Percentiles rank a stretch among this genome's conserved stretches.
phyloP scores from a whole-genome alignment of 2,329 filamentous ascomycete genomes.

The Fusarium abutilonis region DNA sequence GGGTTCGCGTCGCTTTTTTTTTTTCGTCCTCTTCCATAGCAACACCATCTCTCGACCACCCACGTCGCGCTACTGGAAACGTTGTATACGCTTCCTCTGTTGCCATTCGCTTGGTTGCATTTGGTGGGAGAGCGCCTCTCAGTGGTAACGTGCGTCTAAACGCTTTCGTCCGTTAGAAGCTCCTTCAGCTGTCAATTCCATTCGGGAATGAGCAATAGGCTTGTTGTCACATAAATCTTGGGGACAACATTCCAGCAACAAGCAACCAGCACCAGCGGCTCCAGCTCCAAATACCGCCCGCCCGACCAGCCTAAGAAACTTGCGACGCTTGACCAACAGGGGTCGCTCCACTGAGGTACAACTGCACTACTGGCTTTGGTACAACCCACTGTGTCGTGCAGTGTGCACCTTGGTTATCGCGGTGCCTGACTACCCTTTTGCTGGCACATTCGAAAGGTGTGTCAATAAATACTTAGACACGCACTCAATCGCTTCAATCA shows the following conservation, averaged over 20 bases:
- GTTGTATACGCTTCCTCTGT: conserved; percentile 17
- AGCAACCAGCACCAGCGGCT: background rate
- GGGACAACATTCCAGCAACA: conserved; percentile 39
- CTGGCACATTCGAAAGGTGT: conserved; percentile 24
- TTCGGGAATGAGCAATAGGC: conserved; percentile 43
- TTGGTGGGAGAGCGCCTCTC: conserved; percentile 27
- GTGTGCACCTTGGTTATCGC: conserved; percentile 19
- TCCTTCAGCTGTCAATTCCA: conserved; percentile 25
- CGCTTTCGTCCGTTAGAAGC: conserved; percentile 28
- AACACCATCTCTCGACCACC: conserved; percentile 6
- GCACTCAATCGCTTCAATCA: conserved; percentile 16
- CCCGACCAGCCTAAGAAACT: conserved; percentile 5
- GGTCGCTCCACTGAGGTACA: conserved; percentile 29
- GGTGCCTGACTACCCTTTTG: conserved; percentile 22
- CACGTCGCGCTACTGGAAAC: conserved; percentile 23
- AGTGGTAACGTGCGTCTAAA: conserved; percentile 3
- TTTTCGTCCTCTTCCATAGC: conserved; percentile 12
- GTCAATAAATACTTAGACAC: conserved; percentile 40
- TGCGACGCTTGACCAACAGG: conserved; percentile 35
- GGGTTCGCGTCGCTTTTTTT: conserved; percentile 10
- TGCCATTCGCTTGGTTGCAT: conserved; percentile 32
- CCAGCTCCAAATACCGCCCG: conserved; percentile 19
- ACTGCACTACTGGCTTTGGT: conserved; percentile 21
- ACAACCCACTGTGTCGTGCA: conserved; percentile 33
- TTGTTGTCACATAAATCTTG: conserved; percentile 37